Percentiles rank a stretch among this genome's conserved stretches.
Evolutionary conservation across 169 alveolate genomes (phyloP).

Genomic region (Cryptosporidium parvum): DNA sequence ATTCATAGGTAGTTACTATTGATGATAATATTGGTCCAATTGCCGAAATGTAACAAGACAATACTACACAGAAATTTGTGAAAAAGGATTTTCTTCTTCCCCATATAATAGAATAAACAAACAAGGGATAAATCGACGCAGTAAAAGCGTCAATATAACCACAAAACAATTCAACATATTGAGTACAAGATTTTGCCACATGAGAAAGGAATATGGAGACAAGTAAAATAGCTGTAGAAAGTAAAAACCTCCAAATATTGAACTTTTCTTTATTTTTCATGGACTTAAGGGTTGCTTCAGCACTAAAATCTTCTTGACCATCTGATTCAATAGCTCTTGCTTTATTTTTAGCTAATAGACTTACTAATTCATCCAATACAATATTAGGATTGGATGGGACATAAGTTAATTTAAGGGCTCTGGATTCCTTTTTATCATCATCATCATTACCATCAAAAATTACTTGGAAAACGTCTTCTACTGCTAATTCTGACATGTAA

Average conservation of each 20-base stretch:
- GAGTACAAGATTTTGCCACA: slow-evolving; percentile 73
- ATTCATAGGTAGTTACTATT: slow-evolving; percentile 47
- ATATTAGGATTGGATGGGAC: background rate
- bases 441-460: slow-evolving; percentile 14
- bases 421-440: background rate
- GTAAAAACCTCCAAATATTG: slow-evolving; percentile 24
- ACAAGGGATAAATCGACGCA: slow-evolving; percentile 67
- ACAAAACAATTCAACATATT: slow-evolving; percentile 69
- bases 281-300: slow-evolving; percentile 7
- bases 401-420: background rate
- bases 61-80: slow-evolving; percentile 26
- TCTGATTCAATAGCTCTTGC: slow-evolving; percentile 71
- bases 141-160: slow-evolving; percentile 75
- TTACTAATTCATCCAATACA: slow-evolving; percentile 12
- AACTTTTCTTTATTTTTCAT: background rate
- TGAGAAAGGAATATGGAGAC: slow-evolving; percentile 60
- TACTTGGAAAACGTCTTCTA: slow-evolving; percentile 53
- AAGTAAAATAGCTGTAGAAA: slow-evolving; percentile 36
- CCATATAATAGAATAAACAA: slow-evolving; percentile 55
- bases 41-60: slow-evolving; percentile 56
- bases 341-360: slow-evolving; percentile 8
- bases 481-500: slow-evolving; percentile 71
- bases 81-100: slow-evolving; percentile 25
- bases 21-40: slow-evolving; percentile 70
- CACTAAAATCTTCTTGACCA: background rate